Evolutionary conservation across 768 basidiomycete species (phyloP), one percentile per base, ranked within the genome.

Genomic region (Pleurotus tuber-regium): DNA sequence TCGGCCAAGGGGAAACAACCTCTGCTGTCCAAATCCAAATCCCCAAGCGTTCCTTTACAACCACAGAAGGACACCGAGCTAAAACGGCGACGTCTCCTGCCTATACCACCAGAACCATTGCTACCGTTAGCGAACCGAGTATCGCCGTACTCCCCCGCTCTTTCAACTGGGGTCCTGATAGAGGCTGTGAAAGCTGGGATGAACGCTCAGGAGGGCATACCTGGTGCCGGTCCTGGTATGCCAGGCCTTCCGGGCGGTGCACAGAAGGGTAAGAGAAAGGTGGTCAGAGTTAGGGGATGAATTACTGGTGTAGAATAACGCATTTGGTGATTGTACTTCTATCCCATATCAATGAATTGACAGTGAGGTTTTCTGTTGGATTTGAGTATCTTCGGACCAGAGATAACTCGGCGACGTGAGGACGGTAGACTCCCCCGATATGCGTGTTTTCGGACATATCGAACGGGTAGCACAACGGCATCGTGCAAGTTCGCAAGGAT

Each of bases 151-250:
- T 90, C 89, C 1, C 92, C 92, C 6, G 80, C 86, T 7, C 70
- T 92, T 7, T 80, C 86, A 29, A 77, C 84, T 0, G 91, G 91
- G 4, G 80, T 92, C 38, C 77, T 94, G 28, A 74, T 96, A 29
- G 87, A 92, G 31, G 82, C 90, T 0, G 79, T 94, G 31, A 93
- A 92, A 66, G 88, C 91, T 0, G 92, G 91, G 1, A 84, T 93
- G 82, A 89, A 77, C 59, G 78, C 84, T 26, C 82, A 85, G 50
- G 76, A 77, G 46, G 73, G 67, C 54, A 73, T 74, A 36, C 52
- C 57, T 10, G 63, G 66, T 4, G 69, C 62, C 1, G 61, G 65
- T 11, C 61, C 70, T 6, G 78, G 76, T 43, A 68, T 70, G n/a
- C 46, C 46, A 1, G 33, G 30, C 33, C 18, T 26, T 21, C 57